Evolutionary conservation across 2,329 filamentous ascomycete species (phyloP), one percentile per base, ranked within the genome.

Genomic region (Exserohilum rostratum): DNA sequence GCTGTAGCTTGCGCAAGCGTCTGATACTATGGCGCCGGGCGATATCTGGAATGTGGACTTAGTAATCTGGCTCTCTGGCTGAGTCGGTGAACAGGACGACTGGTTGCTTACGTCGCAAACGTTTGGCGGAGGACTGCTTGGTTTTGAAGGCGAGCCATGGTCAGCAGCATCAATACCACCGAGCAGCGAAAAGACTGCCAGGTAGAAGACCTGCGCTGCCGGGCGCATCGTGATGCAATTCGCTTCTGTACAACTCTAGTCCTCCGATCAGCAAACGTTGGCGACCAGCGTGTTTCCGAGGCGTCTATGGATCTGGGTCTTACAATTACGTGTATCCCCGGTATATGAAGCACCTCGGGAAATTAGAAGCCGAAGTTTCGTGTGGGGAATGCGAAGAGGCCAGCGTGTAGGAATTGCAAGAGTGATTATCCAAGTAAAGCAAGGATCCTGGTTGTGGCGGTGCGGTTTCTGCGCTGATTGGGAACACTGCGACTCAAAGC

Each of bases 1-100:
- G 51, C 88, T 87, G 77, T 96, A 99, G 51, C 93, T 96, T 58
- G 91, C 91, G 79, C 95, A 98, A 44, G 95, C 92, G 76, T 99
- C 95, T 38, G 90, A 90, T 33, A 99, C 92, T 69, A 95, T 96
- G 57, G 91, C 86, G 64, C 88, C 88, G 15, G 93, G 91, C 37
- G 95, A 91, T 67, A 96, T 90, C 91, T 96, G 81, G 38, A 69
- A 67, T 45, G 61, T 67, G 69, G 73, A 72, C 51, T 76, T 72
- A 73, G 66, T 57, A 60, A 54, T 70, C 65, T 57, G 70, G 59
- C 48, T 54, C 66, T 66, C 46, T 38, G 60, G 40, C 46, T 54
- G 65, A 37, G 65, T 38, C 22, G 58, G 49, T 22, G 57, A 52
- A 46, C 61, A 62, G 15, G 58, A 60, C 35, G 67, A 61, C 44